Evolutionary conservation across 2,329 filamentous ascomycete genomes (phyloP).

Genomic region (Alternaria triticina): DNA sequence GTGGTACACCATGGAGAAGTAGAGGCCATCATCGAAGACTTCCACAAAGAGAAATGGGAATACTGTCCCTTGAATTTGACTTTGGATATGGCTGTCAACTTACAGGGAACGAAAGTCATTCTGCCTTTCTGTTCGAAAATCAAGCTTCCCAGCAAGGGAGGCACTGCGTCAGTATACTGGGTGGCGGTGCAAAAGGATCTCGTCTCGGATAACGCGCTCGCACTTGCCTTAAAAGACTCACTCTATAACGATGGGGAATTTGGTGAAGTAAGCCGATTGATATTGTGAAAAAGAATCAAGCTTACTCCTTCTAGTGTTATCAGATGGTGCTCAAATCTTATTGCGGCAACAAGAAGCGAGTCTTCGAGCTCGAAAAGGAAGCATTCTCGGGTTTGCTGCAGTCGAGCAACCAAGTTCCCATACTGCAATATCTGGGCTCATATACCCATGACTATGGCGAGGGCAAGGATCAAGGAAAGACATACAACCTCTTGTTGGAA

Average conservation of each 20-base stretch:
- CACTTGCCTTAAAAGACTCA: neutral
- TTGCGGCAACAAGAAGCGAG: constrained; percentile 5
- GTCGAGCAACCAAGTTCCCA: constrained; percentile 15
- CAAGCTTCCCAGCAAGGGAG: neutral
- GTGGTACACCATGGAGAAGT: neutral
- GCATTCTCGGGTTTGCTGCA: constrained; percentile 39
- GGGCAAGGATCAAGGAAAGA: neutral
- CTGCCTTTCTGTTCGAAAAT: neutral
- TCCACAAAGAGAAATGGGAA: neutral
- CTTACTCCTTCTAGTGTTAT: constrained; percentile 17
- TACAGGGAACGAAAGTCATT: neutral
- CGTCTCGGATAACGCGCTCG: neutral
- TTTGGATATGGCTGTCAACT: neutral
- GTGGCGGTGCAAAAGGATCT: neutral
- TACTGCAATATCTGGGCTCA: constrained; percentile 41
- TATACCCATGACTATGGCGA: constrained; percentile 23
- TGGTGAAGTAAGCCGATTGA: neutral
- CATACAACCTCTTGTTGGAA: constrained; percentile 45
- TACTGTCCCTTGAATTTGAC: neutral
- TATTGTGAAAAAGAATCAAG: too few relatives aligned
- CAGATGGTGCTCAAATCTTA: constrained; percentile 42
- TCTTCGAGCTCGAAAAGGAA: constrained; percentile 37
- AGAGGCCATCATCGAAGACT: neutral
- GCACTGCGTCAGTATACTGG: neutral
- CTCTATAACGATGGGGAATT: neutral